These are phyloP conservation scores for Lecanicillium sp. DNA, from an alignment of 2,329 filamentous ascomycete genomes.

Conservation along the genomic window DNA sequence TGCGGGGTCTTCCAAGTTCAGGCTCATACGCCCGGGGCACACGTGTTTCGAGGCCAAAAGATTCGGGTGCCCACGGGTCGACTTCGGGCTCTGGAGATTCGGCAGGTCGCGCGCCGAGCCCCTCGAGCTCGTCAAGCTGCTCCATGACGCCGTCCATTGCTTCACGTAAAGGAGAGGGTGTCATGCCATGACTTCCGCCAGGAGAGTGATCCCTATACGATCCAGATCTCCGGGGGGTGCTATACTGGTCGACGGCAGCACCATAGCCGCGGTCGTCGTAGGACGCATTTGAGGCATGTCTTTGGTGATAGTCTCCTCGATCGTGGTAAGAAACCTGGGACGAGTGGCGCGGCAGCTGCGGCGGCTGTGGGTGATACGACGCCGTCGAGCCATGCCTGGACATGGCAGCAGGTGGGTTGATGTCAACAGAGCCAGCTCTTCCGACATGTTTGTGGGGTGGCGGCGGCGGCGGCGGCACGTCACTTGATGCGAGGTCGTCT, in stretches of 20 bases:
- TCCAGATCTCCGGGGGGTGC: constrained; percentile 54
- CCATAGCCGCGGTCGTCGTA: constrained; percentile 31
- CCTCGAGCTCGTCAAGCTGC: constrained; percentile 74
- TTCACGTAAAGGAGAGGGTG: constrained; percentile 84
- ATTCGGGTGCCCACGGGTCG: constrained; percentile 87
- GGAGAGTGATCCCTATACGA: constrained; percentile 61
- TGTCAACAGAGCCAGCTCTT: constrained; percentile 22
- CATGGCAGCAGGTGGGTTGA: constrained; percentile 20
- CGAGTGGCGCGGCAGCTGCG: constrained; percentile 12
- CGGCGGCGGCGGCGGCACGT: constrained; percentile 32
- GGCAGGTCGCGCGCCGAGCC: constrained; percentile 45
- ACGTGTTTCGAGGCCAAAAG: constrained; percentile 55
- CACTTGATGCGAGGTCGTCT: constrained; percentile 23
- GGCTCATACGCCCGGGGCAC: constrained; percentile 22
- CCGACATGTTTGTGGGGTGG: constrained; percentile 19
- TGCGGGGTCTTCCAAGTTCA: constrained; percentile 49
- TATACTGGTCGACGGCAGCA: constrained; percentile 24
- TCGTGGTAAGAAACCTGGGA: constrained; percentile 10
- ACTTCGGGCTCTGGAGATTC: constrained; percentile 52
- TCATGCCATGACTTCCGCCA: constrained; percentile 55
- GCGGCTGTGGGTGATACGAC: constrained; percentile 25
- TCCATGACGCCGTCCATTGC: constrained; percentile 99
- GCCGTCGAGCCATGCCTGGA: constrained; percentile 31
- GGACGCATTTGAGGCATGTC: constrained; percentile 36
- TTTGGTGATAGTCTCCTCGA: constrained; percentile 22